A percentile compares a stretch with the other conserved stretches of the same genome.
phyloP scores from a whole-genome alignment of 257 asterid species.

The Cinchona pubescens region DNA sequence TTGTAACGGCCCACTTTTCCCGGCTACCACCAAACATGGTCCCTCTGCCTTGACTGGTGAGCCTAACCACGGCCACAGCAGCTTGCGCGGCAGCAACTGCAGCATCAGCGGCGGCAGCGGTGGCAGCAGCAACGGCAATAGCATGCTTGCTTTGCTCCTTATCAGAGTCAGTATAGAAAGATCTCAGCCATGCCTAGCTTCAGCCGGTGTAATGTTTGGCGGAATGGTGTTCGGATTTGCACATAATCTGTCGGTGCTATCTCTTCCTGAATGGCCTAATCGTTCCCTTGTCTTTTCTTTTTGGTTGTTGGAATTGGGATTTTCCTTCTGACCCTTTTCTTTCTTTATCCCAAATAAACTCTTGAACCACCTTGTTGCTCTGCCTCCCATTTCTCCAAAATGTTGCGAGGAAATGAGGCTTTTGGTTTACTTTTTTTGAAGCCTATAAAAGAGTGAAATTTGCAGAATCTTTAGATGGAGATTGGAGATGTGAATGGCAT shows the following conservation, averaged over 20 bases:
- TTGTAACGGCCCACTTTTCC: slow-evolving; percentile 58
- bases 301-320: slow-evolving; percentile 19
- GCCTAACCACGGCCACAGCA: slow-evolving; percentile 68
- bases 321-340: slow-evolving; percentile 21
- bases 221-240: slow-evolving; percentile 55
- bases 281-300: slow-evolving; percentile 14
- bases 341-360: slow-evolving; percentile 43
- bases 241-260: slow-evolving; percentile 29
- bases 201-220: slow-evolving; percentile 72
- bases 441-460: not conserved
- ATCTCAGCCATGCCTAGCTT: slow-evolving; percentile 75
- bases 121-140: slow-evolving; percentile 87
- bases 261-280: slow-evolving; percentile 28
- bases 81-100: slow-evolving; percentile 87
- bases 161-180: slow-evolving; percentile 44
- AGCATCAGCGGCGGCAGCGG: slow-evolving; percentile 84
- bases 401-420: not conserved
- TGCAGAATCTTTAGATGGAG: not conserved
- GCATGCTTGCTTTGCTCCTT: slow-evolving; percentile 80
- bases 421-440: not conserved
- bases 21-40: slow-evolving; percentile 32
- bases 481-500: not conserved
- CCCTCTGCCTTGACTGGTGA: slow-evolving; percentile 62
- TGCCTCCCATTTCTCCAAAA: slow-evolving; percentile 48
- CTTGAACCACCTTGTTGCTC: slow-evolving; percentile 56